Evolutionary conservation across 495 filamentous ascomycete species (phyloP).

Genomic region (Astrothelium macrocarpum): DNA sequence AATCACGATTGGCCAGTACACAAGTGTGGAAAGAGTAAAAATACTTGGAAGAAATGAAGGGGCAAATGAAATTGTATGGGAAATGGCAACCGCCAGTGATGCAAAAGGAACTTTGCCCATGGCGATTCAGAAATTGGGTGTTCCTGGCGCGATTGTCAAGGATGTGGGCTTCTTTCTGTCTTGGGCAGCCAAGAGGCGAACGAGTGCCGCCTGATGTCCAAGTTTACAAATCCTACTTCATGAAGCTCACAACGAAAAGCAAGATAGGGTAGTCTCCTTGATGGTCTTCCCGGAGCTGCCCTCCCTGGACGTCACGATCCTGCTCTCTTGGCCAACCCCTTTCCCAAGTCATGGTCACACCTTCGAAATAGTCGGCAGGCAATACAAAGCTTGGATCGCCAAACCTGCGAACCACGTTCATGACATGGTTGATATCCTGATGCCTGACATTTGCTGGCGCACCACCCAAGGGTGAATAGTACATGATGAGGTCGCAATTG

Average conservation of each 20-base stretch:
- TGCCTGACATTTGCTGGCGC: too few relatives aligned
- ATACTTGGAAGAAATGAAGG: constrained; percentile 7
- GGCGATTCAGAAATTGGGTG: constrained; percentile 57
- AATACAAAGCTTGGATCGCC: too few relatives aligned
- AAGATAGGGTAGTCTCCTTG: background rate
- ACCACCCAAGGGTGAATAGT: too few relatives aligned
- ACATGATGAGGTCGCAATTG: background rate
- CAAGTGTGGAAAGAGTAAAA: constrained; percentile 4
- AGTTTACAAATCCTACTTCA: too few relatives aligned
- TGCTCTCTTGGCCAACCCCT: too few relatives aligned
- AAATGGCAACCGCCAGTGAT: constrained; percentile 49
- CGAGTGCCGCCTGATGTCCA: background rate
- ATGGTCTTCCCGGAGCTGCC: too few relatives aligned
- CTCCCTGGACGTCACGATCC: too few relatives aligned
- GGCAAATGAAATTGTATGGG: constrained; percentile 52
- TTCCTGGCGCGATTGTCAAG: constrained; percentile 56
- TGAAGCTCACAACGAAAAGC: background rate
- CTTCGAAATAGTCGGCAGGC: too few relatives aligned
- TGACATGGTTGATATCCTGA: too few relatives aligned
- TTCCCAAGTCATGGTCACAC: too few relatives aligned
- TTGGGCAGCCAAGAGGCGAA: constrained; percentile 39
- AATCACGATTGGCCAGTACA: constrained; percentile 20
- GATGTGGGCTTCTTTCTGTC: constrained; percentile 61
- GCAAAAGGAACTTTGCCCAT: constrained; percentile 44
- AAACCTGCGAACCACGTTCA: too few relatives aligned